Conservation (phyloP, 352 stramenopile species). For the Phytopythium delawarense region DNA sequence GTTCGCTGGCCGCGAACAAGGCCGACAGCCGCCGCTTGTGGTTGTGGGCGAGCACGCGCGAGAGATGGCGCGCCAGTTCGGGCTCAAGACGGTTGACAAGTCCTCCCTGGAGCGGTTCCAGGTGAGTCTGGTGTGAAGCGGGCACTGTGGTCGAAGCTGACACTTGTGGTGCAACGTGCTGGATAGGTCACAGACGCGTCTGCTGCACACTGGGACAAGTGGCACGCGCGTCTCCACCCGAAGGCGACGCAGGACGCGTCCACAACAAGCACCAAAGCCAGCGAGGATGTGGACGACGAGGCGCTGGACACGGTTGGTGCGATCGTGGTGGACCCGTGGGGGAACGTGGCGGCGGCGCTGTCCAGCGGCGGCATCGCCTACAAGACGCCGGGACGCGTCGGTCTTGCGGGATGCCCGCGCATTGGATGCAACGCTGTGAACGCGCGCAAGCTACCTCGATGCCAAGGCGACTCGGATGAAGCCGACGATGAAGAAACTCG, state of each 20-base stretch:
- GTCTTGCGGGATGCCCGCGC: constrained; percentile 59
- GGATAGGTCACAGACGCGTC: constrained; percentile 6
- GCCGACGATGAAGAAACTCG: constrained; percentile 7
- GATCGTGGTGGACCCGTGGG: constrained; percentile 48
- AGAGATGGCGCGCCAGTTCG: constrained; percentile 26
- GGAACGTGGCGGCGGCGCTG: constrained; percentile 50
- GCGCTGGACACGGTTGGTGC: constrained; percentile 58
- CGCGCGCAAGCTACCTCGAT: not conserved
- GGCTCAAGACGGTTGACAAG: constrained; percentile 27
- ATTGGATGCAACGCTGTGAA: constrained; percentile 54
- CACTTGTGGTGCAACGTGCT: not conserved
- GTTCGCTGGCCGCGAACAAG: constrained; percentile 18
- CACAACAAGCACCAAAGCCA: not conserved
- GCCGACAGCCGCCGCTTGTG: constrained; percentile 51
- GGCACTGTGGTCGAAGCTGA: too few relatives aligned
- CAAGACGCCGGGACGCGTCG: constrained; percentile 60
- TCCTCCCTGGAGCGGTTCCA: constrained; percentile 30
- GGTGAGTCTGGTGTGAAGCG: constrained; percentile 13
- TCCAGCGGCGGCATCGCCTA: constrained; percentile 68
- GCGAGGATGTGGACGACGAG: constrained; percentile 9
- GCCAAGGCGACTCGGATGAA: not conserved
- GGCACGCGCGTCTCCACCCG: constrained; percentile 28
- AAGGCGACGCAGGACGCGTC: not conserved
- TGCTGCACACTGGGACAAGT: constrained; percentile 40
- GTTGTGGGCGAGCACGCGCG: constrained; percentile 44